These are phyloP conservation scores for Spathaspora gorwiae DNA, from an alignment of 805 yeast species.

Conservation along the genomic window DNA sequence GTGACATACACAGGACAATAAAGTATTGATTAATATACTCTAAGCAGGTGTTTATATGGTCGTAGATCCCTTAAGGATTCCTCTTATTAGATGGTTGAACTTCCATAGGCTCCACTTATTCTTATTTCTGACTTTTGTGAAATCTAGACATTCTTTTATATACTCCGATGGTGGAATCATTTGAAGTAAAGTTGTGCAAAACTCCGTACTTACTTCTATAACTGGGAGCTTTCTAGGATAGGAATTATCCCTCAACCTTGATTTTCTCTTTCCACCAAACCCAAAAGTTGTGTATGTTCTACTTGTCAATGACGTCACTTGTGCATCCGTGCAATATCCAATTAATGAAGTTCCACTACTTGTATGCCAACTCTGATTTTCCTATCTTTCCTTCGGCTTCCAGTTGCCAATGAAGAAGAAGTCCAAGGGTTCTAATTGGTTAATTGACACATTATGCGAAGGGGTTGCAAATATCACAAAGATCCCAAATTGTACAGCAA, in stretches of 20 bases:
- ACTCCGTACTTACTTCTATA: constrained; percentile 61
- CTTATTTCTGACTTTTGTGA: constrained; percentile 2
- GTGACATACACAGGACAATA: too few species aligned
- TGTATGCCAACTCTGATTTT: constrained; percentile 82
- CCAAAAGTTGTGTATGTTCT: constrained; percentile 70
- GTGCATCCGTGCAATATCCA: constrained; percentile 57
- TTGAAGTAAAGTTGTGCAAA: constrained; percentile 61
- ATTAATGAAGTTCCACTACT: constrained; percentile 66
- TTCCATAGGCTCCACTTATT: constrained; percentile 20
- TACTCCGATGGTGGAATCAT: constrained; percentile 76
- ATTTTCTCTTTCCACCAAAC: constrained; percentile 52
- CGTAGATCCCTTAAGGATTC: constrained; percentile 31
- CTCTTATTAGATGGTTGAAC: constrained; percentile 47
- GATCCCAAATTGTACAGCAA: constrained; percentile 75
- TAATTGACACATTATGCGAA: constrained; percentile 78
- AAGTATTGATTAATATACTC: too few species aligned
- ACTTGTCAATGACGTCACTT: constrained; percentile 79
- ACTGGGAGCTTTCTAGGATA: constrained; percentile 59
- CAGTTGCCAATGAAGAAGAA: constrained; percentile 67
- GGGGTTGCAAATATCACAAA: constrained; percentile 65
- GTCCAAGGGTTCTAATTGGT: constrained; percentile 93
- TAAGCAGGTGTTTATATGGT: too few species aligned
- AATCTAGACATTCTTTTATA: constrained; percentile 62
- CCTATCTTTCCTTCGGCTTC: constrained; percentile 84
- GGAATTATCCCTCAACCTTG: constrained; percentile 54